Base-by-base conservation (phyloP, 805 yeast species). In the Kazachstania africana region DNA sequence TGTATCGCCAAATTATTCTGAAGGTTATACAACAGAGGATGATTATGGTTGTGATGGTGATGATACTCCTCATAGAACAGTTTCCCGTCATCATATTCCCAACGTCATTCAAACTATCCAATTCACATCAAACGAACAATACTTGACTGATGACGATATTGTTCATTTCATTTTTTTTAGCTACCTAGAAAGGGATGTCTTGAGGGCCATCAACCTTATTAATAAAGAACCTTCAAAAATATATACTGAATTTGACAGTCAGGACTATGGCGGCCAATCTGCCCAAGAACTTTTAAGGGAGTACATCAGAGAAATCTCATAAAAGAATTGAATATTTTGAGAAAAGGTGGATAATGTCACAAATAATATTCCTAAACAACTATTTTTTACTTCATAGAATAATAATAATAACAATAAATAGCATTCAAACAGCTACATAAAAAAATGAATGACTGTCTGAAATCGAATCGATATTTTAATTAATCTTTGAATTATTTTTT, bases 11-110 rank as follows among this genome's bases (percentile, higher is more conserved):
- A 47, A 43, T 8, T 47, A 66, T 10, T 46, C 73, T 1, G 72
- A 70, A 37, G 98, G 98, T 0, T 81, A 79, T 44, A 75, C 74
- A 0, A 88, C 98, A 0, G 45, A 56, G 28, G 98, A 91, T 50
- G 97, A 88, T 47, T 65, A 68, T 43, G 98, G 96, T 0, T 56
- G 63, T 40, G 74, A 75, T 39, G 98, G 98, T 15, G 98, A 91
- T 50, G 97, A 81, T 61, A 66, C 84, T 24, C 44, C 74, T 35
- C 87, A 80, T 57, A 61, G 58, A 36, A 68, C 81, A 1, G 68
- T 78, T 28, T 60, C 61, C 0, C 60, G 66, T 35, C 77, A 68
- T 51, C 68, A 65, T 6, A 63, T 84, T 3, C 95, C 97, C 8
- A 87, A 84, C 45, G 93, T 82, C 9, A 72, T 88, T 17, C 78